Evolutionary conservation across 495 filamentous ascomycete genomes (phyloP).

Genomic region (Neurospora discreta): DNA sequence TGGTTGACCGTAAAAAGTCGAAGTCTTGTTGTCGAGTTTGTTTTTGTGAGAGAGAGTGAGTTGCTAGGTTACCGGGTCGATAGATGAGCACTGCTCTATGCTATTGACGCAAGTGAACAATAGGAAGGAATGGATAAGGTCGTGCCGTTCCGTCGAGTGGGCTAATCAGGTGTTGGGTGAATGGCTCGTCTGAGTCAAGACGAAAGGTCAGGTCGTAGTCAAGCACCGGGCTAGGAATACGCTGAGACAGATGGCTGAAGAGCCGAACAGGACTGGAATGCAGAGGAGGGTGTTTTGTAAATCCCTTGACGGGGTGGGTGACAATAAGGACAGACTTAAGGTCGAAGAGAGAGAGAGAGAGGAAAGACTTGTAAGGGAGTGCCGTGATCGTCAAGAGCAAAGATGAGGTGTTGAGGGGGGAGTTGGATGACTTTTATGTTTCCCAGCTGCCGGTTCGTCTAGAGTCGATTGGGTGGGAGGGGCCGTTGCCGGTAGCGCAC

Average conservation of each 20-base stretch:
- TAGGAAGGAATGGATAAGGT: neutral
- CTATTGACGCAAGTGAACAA: neutral
- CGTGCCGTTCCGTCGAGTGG: neutral
- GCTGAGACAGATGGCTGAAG: neutral
- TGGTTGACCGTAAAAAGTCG: neutral
- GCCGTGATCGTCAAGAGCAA: neutral
- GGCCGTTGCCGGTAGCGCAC: neutral
- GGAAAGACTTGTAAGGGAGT: neutral
- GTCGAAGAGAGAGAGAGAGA: neutral
- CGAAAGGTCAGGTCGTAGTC: neutral
- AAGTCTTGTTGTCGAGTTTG: neutral
- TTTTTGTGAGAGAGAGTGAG: neutral
- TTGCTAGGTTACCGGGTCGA: neutral
- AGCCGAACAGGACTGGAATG: neutral
- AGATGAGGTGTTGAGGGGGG: neutral
- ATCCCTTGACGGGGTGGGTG: neutral
- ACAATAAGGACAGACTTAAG: neutral
- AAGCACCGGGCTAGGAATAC: neutral
- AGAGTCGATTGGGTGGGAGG: neutral
- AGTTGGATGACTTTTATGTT: neutral
- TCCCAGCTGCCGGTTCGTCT: neutral
- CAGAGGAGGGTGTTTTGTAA: neutral
- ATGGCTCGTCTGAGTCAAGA: neutral
- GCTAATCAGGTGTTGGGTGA: neutral
- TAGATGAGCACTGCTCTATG: neutral